Evolutionary conservation across 805 yeast species (phyloP), one percentile per base, ranked within the genome.

Genomic region (Cephaloascus albidus): DNA sequence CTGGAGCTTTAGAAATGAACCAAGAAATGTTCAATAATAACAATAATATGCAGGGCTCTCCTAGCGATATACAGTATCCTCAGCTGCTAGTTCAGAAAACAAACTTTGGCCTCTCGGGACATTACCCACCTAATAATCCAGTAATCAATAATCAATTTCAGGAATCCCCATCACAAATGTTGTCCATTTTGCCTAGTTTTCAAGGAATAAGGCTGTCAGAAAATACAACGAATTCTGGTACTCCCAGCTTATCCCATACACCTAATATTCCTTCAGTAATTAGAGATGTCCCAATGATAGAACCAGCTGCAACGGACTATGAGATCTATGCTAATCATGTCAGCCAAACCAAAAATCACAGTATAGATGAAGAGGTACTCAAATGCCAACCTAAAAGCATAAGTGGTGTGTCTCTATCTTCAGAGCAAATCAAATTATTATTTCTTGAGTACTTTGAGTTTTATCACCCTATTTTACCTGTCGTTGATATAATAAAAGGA

Each of bases 401-500:
- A 30, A 95, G 88, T 26, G 78, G 78, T 6, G 71, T 89, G 3
- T 63, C 77, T 3, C 61, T 90, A 38, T 58, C 76, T 0, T 63
- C 85, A 0, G 72, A 70, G 4, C 77, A 76, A 36, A 87, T 90
- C 36, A 65, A 64, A 36, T 70, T 68, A 10, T 63, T 89, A 10
- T 90, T 69, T 53, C 44, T 63, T 23, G 96, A 86, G 54, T 90
- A 78, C 54, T 81, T 79, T 3, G 61, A 66, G n/a, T 68, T 76
- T 43, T 90, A 93, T 53, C 97, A 90, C 57, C 84, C 86, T 1
- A 78, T 84, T 38, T 55, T 93, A 36, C 97, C 97, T 0, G 84
- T 90, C 1, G 93, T 90, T 2, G 95, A 90, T 53, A 72, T 90
- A 2, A 46, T 65, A 4, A 75, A 74, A 44, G 96, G 96, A 8